These are phyloP conservation scores for Suhomyces tanzawaensis DNA, from an alignment of 805 yeast species.

Conservation along the genomic window DNA sequence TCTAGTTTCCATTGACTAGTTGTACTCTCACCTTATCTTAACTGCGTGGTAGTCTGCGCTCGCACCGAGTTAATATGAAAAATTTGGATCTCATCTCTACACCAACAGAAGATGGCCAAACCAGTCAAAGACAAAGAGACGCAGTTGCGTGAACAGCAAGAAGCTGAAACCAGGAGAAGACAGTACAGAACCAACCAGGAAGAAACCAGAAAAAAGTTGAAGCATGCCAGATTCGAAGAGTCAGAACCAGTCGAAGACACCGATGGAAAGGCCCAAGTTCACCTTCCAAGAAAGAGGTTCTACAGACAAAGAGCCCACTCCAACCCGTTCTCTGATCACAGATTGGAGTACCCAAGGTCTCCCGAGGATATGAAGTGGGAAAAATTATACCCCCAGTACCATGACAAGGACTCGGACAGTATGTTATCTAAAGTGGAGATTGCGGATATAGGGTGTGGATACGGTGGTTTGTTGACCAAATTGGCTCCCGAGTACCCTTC, in stretches of 20 bases:
- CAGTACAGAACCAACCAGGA: constrained; percentile 50
- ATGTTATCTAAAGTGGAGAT: constrained; percentile 65
- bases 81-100: constrained; percentile 8
- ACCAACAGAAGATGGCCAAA: not conserved
- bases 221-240: constrained; percentile 46
- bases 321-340: constrained; percentile 94
- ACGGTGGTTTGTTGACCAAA: constrained; percentile 84
- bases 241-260: constrained; percentile 17
- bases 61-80: constrained; percentile 2
- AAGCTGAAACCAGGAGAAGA: constrained; percentile 42
- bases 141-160: constrained; percentile 20
- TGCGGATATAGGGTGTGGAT: constrained; percentile 97
- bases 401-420: constrained; percentile 38
- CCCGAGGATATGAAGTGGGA: constrained; percentile 91
- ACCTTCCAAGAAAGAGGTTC: constrained; percentile 78
- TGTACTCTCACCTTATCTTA: too few species aligned
- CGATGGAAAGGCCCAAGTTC: constrained; percentile 28
- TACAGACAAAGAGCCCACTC: constrained; percentile 98
- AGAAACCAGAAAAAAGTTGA: constrained; percentile 41
- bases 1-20: not conserved
- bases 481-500: constrained; percentile 77
- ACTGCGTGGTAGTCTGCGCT: too few species aligned
- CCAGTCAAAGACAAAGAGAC: constrained; percentile 15
- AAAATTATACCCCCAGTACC: constrained; percentile 63
- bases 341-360: constrained; percentile 77